Evolutionary conservation across 768 basidiomycete species (phyloP).

Genomic region (Phlegmacium glaucopus): DNA sequence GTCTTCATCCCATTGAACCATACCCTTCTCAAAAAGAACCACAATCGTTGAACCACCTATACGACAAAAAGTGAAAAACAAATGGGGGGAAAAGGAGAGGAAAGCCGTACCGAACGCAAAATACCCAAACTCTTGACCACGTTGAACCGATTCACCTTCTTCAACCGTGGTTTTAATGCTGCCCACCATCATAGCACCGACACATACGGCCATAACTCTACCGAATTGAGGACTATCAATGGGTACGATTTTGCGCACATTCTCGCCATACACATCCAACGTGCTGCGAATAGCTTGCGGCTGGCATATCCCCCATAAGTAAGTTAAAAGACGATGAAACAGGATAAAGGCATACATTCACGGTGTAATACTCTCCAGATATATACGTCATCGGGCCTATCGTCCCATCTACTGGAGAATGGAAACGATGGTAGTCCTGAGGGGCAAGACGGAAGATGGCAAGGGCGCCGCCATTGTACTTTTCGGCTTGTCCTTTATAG

Average conservation of each 20-base stretch:
- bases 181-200: conserved; percentile 96
- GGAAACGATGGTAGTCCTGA: conserved; percentile 95
- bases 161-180: conserved; percentile 85
- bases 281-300: conserved; percentile 92
- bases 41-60: conserved; percentile 92
- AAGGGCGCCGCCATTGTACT: conserved; percentile 77
- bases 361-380: conserved; percentile 93
- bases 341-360: conserved; percentile 58
- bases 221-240: conserved; percentile 91
- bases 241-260: conserved; percentile 87
- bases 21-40: conserved; percentile 81
- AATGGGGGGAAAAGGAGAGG: conserved; percentile 3
- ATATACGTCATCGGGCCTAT: conserved; percentile 84
- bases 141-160: conserved; percentile 75
- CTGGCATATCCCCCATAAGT: conserved; percentile 30
- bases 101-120: conserved; percentile 88
- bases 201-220: conserved; percentile 85
- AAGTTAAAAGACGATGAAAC: not conserved
- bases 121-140: conserved; percentile 90
- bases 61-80: not conserved
- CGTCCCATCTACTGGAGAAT: conserved; percentile 79
- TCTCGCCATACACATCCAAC: conserved; percentile 93
- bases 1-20: conserved; percentile 90
- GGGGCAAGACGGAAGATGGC: conserved; percentile 92
- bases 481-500: conserved; percentile 66